Conservation (phyloP, 768 basidiomycete species). For the Mycena epipterygia region DNA sequence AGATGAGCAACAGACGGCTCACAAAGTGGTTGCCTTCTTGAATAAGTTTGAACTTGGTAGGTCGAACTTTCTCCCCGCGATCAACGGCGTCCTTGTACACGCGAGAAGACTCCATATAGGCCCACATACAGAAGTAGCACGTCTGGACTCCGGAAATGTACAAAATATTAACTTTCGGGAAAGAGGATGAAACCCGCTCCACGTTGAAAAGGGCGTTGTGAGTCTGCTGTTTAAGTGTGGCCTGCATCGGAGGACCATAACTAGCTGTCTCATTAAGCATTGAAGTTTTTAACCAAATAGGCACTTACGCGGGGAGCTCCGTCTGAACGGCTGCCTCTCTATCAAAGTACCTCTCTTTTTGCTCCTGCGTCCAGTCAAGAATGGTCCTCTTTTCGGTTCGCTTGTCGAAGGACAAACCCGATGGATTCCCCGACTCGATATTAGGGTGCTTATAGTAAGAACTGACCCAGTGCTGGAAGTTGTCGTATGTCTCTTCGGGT, state of each 20-base stretch:
- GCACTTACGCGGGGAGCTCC: conserved; percentile 19
- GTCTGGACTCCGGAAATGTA: conserved; percentile 12
- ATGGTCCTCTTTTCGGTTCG: conserved; percentile 1
- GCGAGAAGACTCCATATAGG: conserved; percentile 14
- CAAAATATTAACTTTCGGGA: conserved; percentile 20
- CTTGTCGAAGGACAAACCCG: conserved; percentile 18
- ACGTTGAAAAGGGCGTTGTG: conserved; percentile 3
- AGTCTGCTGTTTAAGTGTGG: not conserved
- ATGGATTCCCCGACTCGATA: conserved; percentile 9
- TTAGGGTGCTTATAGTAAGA: conserved; percentile 46
- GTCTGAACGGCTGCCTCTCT: not conserved
- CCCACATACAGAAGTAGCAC: conserved; percentile 22
- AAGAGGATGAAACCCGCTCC: not conserved
- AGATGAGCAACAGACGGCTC: not conserved
- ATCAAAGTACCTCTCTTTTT: conserved; percentile 13
- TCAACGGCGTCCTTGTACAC: not conserved
- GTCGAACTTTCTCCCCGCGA: not conserved
- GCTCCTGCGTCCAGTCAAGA: conserved; percentile 8
- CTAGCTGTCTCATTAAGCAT: not conserved
- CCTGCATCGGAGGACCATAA: conserved; percentile 15
- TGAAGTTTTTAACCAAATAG: not conserved
- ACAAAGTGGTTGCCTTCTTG: conserved; percentile 22
- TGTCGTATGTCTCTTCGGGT: conserved; percentile 38
- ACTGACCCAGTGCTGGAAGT: conserved; percentile 46
- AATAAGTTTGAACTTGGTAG: conserved; percentile 8